phyloP scores from a whole-genome alignment of 139 green algal species.

The Chloropicon primus region DNA sequence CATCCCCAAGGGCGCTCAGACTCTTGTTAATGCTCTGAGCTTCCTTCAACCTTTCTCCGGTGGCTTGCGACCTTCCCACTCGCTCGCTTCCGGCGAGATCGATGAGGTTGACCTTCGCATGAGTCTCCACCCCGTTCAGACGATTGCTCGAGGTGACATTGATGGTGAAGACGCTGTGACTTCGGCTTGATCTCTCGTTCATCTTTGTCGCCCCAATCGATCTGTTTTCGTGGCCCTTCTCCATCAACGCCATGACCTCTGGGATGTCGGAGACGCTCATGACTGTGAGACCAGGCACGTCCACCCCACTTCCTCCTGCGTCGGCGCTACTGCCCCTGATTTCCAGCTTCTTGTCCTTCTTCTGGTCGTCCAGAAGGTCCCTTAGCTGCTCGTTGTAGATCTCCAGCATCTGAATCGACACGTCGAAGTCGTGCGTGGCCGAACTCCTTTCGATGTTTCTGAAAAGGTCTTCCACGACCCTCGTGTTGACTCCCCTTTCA shows the following conservation, averaged over 20 bases:
- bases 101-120: neutral
- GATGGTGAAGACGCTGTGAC: neutral
- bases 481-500: neutral
- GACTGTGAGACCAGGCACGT: neutral
- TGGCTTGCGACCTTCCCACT: slow-evolving; percentile 2
- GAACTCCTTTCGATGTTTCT: neutral
- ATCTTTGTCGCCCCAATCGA: neutral
- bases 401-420: neutral
- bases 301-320: too few relatives aligned
- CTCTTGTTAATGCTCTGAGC: slow-evolving; percentile 11
- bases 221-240: neutral
- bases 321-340: too few relatives aligned
- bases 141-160: neutral
- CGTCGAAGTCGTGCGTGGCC: neutral
- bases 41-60: slow-evolving; percentile 8
- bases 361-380: slow-evolving; percentile 6
- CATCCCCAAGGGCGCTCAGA: slow-evolving; percentile 9
- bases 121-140: neutral
- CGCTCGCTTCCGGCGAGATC: slow-evolving; percentile 23
- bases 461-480: neutral
- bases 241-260: neutral
- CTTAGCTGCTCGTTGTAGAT: neutral
- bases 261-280: neutral
- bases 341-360: slow-evolving; percentile 11
- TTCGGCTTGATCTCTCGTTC: neutral